Evolutionary conservation across 2,329 filamentous ascomycete species (phyloP), one percentile per base, ranked within the genome.

Genomic region (Pyrenochaeta sp.): DNA sequence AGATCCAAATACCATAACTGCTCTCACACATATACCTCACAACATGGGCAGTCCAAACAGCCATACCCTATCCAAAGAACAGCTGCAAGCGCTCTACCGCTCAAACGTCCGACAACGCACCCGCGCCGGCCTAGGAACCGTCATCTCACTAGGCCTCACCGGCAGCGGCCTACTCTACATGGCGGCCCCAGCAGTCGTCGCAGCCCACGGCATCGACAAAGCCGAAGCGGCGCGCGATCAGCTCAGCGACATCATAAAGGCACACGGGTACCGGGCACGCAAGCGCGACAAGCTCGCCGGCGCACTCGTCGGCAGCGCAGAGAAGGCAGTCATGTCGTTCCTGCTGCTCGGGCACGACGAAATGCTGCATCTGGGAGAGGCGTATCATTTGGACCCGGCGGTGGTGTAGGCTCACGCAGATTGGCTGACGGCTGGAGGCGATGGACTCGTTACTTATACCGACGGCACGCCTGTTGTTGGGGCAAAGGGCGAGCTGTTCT

Each of bases 401-500:
- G n/a, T 40, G 4, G 10, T 40, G 6, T 17, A 28, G 17, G 11
- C 14, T 4, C 36, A 40, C 14, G 23, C 13, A 6, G 35, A 27
- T 10, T 27, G 22, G 35, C 22, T 37, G 13, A n/a, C 35, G 7
- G 35, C 35, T 4, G 35, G 35, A 19, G 23, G 35, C 7, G 22
- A 28, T 18, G 23, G 35, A 7, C 11, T 26, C n/a, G 10, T 36
- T 11, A n/a, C 11, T 14, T n/a, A 36, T 15, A 15, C 22, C 4
- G 23, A 35, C 15, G 31, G 82, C 96, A 96, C 54, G 92, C 96
- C 58, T 92, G 96, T 69, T n/a, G 92, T 96, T 19, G 93, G 96
- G 72, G 93, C 96, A 19, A 92, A 96, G 71, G 92, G 93, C 17
- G 92, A 96, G 73, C 96, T 91, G 67, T 81, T 96, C 41, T 84